phyloP scores from a whole-genome alignment of 345 rosid genomes.

The Raphanus raphanistrum region DNA sequence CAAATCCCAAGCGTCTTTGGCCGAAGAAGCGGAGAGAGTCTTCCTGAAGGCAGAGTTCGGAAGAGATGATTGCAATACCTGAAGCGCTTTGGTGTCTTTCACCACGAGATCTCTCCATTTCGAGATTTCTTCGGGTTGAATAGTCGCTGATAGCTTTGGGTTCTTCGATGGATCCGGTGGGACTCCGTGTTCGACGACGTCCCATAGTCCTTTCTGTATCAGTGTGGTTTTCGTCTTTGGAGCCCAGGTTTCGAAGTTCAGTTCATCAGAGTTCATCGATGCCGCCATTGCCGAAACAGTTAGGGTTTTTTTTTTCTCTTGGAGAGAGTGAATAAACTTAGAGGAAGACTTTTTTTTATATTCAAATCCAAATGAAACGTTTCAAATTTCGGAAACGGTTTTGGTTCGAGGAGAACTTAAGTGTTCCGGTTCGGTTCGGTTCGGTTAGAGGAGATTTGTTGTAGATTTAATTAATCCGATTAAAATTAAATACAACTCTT shows the following conservation, averaged over 20 bases:
- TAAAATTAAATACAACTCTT: neutral
- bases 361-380: neutral
- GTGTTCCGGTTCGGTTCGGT: neutral
- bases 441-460: neutral
- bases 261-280: neutral
- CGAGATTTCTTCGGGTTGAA: neutral
- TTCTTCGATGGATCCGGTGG: neutral
- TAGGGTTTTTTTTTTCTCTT: neutral
- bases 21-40: constrained; percentile 3
- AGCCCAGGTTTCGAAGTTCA: constrained; percentile 6
- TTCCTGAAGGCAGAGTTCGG: neutral
- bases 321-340: neutral
- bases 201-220: constrained; percentile 10
- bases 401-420: neutral
- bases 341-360: neutral
- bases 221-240: neutral
- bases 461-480: neutral
- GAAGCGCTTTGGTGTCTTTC: constrained; percentile 13
- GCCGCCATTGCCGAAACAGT: constrained; percentile 6
- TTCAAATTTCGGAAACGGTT: neutral
- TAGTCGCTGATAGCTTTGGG: neutral
- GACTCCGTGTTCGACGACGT: constrained; percentile 12
- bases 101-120: constrained; percentile 7
- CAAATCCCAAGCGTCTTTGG: constrained; percentile 6
- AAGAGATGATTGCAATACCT: constrained; percentile 8